Conservation (phyloP, 2,329 filamentous ascomycete genomes). For the Purpureocillium lavendulum region DNA sequence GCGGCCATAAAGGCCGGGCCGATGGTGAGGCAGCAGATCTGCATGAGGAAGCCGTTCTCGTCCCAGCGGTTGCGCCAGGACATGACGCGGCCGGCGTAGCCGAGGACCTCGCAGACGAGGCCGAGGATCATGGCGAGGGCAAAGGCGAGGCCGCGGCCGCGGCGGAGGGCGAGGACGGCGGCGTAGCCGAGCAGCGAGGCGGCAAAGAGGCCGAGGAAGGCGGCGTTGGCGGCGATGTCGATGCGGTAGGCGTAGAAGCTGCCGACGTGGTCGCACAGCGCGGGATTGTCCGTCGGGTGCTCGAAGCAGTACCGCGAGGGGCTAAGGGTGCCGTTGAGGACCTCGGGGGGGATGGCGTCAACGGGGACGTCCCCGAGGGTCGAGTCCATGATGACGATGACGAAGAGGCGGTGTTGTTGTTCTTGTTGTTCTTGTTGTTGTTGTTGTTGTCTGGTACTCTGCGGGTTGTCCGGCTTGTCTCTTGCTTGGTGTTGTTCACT, state of each 20-base stretch:
- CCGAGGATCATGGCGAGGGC: slow-evolving; percentile 45
- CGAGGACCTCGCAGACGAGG: slow-evolving; percentile 45
- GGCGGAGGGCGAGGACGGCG: slow-evolving; percentile 28
- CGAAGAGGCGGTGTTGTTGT: not conserved
- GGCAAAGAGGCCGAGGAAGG: slow-evolving; percentile 41
- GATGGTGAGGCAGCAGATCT: slow-evolving; percentile 55
- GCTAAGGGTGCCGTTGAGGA: not conserved
- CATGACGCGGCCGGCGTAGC: slow-evolving; percentile 50
- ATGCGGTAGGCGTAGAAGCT: slow-evolving; percentile 44
- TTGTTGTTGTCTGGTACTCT: too few species aligned
- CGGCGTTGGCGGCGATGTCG: slow-evolving; percentile 39
- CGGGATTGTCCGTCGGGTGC: slow-evolving; percentile 14
- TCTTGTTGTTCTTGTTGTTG: too few species aligned
- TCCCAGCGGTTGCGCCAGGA: slow-evolving; percentile 45
- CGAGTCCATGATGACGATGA: not conserved
- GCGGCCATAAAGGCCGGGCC: slow-evolving; percentile 58
- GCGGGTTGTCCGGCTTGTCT: too few species aligned
- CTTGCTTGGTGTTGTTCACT: too few species aligned
- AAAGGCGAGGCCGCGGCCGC: slow-evolving; percentile 40
- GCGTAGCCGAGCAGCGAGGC: slow-evolving; percentile 33
- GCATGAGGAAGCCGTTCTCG: slow-evolving; percentile 41
- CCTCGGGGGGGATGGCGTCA: not conserved
- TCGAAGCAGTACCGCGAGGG: slow-evolving; percentile 15
- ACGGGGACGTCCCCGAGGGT: not conserved
- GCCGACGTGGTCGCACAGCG: slow-evolving; percentile 21